Conservation (phyloP, 805 yeast species). For the Ogataea glucozyma region DNA sequence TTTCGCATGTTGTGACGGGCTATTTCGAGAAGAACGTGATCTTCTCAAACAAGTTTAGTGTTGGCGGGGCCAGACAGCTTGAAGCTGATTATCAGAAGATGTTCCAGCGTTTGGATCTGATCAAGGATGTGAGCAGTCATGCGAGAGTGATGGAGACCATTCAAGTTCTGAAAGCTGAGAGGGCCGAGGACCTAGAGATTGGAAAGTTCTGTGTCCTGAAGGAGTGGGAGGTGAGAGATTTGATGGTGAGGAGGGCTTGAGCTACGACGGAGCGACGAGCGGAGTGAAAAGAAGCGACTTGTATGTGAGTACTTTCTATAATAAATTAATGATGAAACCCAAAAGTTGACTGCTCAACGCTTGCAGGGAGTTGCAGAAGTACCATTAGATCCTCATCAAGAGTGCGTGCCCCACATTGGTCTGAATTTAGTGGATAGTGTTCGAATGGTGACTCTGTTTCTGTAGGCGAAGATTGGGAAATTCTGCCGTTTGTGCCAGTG, state of each 20-base stretch:
- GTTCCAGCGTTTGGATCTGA: constrained; percentile 29
- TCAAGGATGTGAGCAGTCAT: constrained; percentile 24
- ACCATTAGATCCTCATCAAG: too few relatives aligned
- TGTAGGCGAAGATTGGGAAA: too few relatives aligned
- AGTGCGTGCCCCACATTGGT: too few relatives aligned
- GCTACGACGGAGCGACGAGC: background rate
- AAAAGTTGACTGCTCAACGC: too few relatives aligned
- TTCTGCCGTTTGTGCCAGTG: too few relatives aligned
- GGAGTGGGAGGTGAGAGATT: constrained; percentile 18
- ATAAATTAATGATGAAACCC: too few relatives aligned
- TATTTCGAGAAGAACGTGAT: constrained; percentile 42
- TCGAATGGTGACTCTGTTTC: too few relatives aligned
- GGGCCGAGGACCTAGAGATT: background rate
- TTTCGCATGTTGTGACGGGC: constrained; percentile 34
- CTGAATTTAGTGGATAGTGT: too few relatives aligned
- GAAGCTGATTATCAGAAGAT: constrained; percentile 34
- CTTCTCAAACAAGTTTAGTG: constrained; percentile 38
- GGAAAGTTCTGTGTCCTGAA: constrained; percentile 9
- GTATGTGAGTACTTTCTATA: too few relatives aligned
- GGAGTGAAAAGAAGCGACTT: too few relatives aligned
- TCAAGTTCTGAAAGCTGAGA: constrained; percentile 12
- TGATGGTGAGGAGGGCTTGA: constrained; percentile 13
- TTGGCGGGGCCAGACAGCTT: constrained; percentile 38
- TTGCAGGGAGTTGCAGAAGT: too few relatives aligned
- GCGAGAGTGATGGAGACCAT: constrained; percentile 23